Conservation (phyloP, 139 green algal species). For the Coccomyxa sp. region DNA sequence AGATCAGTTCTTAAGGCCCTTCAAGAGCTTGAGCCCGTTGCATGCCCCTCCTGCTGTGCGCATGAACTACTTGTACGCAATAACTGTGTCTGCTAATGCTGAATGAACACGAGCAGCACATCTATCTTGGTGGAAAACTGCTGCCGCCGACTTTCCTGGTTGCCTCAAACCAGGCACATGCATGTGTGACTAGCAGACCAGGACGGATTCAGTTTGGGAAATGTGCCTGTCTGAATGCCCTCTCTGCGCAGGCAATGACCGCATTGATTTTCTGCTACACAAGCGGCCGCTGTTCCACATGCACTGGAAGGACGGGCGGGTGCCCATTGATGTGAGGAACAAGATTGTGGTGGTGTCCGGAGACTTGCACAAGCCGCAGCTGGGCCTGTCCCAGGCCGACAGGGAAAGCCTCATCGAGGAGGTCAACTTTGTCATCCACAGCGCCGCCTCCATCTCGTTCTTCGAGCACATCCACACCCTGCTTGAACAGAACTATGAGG, state of each 20-base stretch:
- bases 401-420: not conserved
- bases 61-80: too few relatives aligned
- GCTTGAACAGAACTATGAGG: conserved; percentile 12
- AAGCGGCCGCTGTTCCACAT: conserved; percentile 2
- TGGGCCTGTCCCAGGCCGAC: not conserved
- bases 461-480: conserved; percentile 7
- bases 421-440: conserved; percentile 8
- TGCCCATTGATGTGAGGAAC: not conserved
- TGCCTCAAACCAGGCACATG: too few relatives aligned
- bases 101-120: not conserved
- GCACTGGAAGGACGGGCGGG: not conserved
- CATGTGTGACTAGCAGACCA: too few relatives aligned
- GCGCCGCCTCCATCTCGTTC: conserved; percentile 11
- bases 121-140: not conserved
- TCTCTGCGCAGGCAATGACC: not conserved
- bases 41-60: too few relatives aligned
- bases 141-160: too few relatives aligned
- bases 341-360: not conserved
- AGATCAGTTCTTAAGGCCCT: too few relatives aligned
- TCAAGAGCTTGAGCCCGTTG: too few relatives aligned
- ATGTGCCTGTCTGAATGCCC: not conserved
- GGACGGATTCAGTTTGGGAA: not conserved
- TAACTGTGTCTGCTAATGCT: not conserved
- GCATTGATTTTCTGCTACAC: conserved; percentile 5
- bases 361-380: not conserved